These are phyloP conservation scores for Ceratocystis colombiana DNA, from an alignment of 2,329 filamentous ascomycete genomes.

Conservation along the genomic window DNA sequence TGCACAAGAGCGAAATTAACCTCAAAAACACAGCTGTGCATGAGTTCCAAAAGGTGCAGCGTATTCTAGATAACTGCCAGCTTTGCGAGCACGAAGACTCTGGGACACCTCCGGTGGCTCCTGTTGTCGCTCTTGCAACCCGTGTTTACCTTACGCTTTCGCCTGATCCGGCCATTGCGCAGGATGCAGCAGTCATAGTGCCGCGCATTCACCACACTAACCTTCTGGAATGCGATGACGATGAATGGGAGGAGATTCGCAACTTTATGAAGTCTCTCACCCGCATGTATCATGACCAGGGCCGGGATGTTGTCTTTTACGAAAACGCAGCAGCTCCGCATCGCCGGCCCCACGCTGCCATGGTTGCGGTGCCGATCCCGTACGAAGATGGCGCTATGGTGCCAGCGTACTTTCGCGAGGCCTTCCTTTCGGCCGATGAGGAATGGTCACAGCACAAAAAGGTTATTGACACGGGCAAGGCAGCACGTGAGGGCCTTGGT, in stretches of 20 bases:
- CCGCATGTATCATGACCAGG: conserved; percentile 87
- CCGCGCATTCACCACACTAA: conserved; percentile 81
- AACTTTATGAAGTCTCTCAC: conserved; percentile 98
- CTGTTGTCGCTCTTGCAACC: conserved; percentile 75
- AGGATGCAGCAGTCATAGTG: conserved; percentile 77
- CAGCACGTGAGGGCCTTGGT: conserved; percentile 58
- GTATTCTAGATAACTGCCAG: conserved; percentile 74
- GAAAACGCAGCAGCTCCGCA: conserved; percentile 83
- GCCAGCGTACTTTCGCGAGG: conserved; percentile 90
- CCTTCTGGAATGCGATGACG: conserved; percentile 93
- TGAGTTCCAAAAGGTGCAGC: conserved; percentile 84
- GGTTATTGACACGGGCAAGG: conserved; percentile 71
- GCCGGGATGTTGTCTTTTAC: conserved; percentile 89
- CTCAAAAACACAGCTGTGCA: conserved; percentile 77
- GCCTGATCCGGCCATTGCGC: conserved; percentile 76
- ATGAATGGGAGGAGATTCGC: conserved; percentile 97
- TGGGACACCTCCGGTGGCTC: conserved; percentile 64
- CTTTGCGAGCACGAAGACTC: conserved; percentile 85
- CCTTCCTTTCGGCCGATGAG: conserved; percentile 75
- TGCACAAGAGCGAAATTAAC: conserved; percentile 79
- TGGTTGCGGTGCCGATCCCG: conserved; percentile 78
- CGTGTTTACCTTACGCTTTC: conserved; percentile 79
- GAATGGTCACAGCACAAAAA: conserved; percentile 96
- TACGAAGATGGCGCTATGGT: conserved; percentile 85
- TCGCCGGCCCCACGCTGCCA: conserved; percentile 69